Evolutionary conservation across 1,139 yeast genomes (phyloP).

Genomic region (Yamadazyma triangularis): DNA sequence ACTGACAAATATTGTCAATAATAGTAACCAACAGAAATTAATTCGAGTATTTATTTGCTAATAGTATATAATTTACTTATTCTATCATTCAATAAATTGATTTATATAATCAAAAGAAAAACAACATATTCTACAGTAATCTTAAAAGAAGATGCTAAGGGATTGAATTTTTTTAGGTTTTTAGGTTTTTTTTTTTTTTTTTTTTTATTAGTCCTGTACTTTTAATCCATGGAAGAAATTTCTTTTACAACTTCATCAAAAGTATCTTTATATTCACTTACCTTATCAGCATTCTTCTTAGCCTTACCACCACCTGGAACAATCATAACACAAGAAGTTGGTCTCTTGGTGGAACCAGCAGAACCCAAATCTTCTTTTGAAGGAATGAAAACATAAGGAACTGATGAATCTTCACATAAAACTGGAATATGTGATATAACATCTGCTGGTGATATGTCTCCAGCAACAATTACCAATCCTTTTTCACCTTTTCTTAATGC

Average conservation of each 20-base stretch:
- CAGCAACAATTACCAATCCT: conserved; percentile 94
- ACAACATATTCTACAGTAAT: too few relatives aligned
- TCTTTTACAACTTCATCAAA: conserved; percentile 95
- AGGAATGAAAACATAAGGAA: conserved; percentile 90
- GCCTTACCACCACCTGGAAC: conserved; percentile 95
- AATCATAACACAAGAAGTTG: conserved; percentile 96
- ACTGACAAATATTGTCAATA: too few relatives aligned
- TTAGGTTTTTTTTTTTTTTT: too few relatives aligned
- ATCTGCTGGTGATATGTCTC: conserved; percentile 96
- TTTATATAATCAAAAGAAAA: too few relatives aligned
- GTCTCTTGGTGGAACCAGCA: conserved; percentile 99
- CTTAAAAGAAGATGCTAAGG: too few relatives aligned
- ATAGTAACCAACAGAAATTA: too few relatives aligned
- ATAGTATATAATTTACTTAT: too few relatives aligned
- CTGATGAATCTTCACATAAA: conserved; percentile 88
- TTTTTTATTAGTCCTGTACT: too few relatives aligned
- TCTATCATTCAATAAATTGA: too few relatives aligned
- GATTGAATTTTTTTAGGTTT: too few relatives aligned
- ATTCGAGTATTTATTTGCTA: too few relatives aligned
- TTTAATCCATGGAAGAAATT: conserved; percentile 44
- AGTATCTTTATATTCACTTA: conserved; percentile 86
- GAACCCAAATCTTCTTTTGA: conserved; percentile 97
- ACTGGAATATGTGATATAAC: conserved; percentile 97
- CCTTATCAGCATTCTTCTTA: conserved; percentile 72
- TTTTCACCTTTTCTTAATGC: conserved; percentile 97